These are phyloP conservation scores for Suillus alpinus DNA, from an alignment of 768 basidiomycete genomes.

Conservation along the genomic window DNA sequence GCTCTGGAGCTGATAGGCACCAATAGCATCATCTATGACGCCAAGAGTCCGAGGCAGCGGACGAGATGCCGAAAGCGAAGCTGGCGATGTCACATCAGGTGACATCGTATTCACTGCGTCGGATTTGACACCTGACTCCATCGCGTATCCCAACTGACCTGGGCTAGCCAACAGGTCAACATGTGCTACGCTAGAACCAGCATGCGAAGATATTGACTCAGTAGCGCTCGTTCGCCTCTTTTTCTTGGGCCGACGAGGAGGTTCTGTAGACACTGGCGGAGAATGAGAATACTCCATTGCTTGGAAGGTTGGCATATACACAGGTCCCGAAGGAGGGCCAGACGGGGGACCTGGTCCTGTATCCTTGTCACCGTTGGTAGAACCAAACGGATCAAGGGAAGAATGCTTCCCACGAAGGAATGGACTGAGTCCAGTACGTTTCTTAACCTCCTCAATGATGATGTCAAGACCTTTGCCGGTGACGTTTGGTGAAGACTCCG, in stretches of 20 bases:
- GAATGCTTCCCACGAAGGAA: slow-evolving; percentile 52
- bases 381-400: slow-evolving; percentile 48
- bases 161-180: not conserved
- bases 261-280: slow-evolving; percentile 32
- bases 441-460: slow-evolving; percentile 48
- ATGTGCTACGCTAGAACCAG: slow-evolving; percentile 21
- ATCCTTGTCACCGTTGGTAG: slow-evolving; percentile 35
- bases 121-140: slow-evolving; percentile 31
- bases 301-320: slow-evolving; percentile 41
- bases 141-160: slow-evolving; percentile 4
- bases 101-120: slow-evolving; percentile 31
- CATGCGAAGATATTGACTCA: slow-evolving; percentile 34
- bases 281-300: slow-evolving; percentile 37
- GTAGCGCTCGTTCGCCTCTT: slow-evolving; percentile 35
- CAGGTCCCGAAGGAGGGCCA: slow-evolving; percentile 23
- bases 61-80: slow-evolving; percentile 26
- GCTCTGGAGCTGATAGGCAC: slow-evolving; percentile 22
- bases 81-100: slow-evolving; percentile 31
- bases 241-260: slow-evolving; percentile 32
- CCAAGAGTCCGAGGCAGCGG: slow-evolving; percentile 23
- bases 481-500: slow-evolving; percentile 37
- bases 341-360: slow-evolving; percentile 27
- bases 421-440: slow-evolving; percentile 43
- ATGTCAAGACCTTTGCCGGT: slow-evolving; percentile 50
- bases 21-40: slow-evolving; percentile 19